phyloP scores from a whole-genome alignment of 192 early-diverging fungal species.

The Diversispora epigaea region DNA sequence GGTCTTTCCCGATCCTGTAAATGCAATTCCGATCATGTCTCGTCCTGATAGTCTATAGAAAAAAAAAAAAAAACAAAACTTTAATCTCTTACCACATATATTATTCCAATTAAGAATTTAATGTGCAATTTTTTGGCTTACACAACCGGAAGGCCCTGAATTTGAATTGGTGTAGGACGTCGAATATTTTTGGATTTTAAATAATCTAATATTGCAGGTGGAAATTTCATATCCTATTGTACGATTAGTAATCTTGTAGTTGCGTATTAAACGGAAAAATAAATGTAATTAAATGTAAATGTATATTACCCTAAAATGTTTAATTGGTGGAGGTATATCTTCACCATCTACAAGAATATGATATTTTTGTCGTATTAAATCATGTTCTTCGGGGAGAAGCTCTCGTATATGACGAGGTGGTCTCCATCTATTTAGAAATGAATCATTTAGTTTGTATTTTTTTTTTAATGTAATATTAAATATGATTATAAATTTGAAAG shows the following conservation, averaged over 20 bases:
- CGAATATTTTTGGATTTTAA: constrained; percentile 78
- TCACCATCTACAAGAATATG: constrained; percentile 92
- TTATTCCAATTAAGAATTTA: not conserved
- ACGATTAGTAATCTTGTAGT: constrained; percentile 9
- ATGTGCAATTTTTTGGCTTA: constrained; percentile 33
- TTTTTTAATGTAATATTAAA: not conserved
- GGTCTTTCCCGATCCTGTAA: constrained; percentile 97
- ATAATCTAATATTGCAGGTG: constrained; percentile 72
- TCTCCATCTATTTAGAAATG: constrained; percentile 58
- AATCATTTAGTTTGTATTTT: not conserved
- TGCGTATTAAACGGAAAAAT: not conserved
- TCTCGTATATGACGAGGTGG: constrained; percentile 73
- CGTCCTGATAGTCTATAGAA: constrained; percentile 67
- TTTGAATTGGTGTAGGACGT: constrained; percentile 94
- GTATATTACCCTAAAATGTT: constrained; percentile 59
- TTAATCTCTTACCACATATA: not conserved
- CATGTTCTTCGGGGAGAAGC: constrained; percentile 49
- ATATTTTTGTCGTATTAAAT: constrained; percentile 71
- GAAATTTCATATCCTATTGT: constrained; percentile 80
- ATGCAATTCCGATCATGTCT: constrained; percentile 98
- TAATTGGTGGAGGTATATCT: constrained; percentile 80
- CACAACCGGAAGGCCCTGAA: constrained; percentile 93
- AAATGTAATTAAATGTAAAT: not conserved
- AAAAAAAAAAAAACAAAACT: constrained; percentile 14
- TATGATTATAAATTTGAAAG: not conserved